Evolutionary conservation across 73 alveolate genomes (phyloP).

Genomic region (Tetrahymena thermophila): DNA sequence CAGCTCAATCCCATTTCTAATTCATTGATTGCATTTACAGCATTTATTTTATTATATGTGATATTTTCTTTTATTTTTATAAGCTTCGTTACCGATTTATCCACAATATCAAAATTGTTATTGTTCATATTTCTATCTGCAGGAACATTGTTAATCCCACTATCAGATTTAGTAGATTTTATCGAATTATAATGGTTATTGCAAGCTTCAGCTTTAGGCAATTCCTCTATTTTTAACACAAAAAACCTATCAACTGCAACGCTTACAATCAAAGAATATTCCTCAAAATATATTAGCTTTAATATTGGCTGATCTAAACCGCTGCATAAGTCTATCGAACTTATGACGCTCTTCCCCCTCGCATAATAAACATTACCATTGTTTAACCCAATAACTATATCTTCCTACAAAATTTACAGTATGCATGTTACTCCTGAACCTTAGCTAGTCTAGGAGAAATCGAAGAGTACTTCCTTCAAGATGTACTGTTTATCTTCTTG

Average conservation of each 20-base stretch:
- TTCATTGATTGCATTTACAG: neutral
- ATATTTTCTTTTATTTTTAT: neutral
- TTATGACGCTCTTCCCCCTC: neutral
- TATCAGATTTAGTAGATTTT: neutral
- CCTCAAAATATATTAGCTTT: neutral
- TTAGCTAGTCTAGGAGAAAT: neutral
- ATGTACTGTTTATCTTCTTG: neutral
- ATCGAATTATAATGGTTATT: neutral
- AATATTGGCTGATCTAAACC: neutral
- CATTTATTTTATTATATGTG: neutral
- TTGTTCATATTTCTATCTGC: neutral
- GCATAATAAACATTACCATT: neutral
- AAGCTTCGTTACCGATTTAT: neutral
- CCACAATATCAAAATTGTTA: no score
- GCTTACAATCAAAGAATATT: neutral
- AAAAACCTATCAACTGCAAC: neutral
- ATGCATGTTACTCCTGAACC: neutral
- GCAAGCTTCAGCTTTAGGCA: neutral
- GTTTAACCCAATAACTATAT: neutral
- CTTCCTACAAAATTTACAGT: neutral
- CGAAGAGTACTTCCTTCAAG: neutral
- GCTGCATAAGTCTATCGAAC: neutral
- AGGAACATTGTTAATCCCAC: neutral
- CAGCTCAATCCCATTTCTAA: neutral
- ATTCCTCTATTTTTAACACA: neutral